phyloP scores from a whole-genome alignment of 345 rosid genomes.

The Microcos paniculata region DNA sequence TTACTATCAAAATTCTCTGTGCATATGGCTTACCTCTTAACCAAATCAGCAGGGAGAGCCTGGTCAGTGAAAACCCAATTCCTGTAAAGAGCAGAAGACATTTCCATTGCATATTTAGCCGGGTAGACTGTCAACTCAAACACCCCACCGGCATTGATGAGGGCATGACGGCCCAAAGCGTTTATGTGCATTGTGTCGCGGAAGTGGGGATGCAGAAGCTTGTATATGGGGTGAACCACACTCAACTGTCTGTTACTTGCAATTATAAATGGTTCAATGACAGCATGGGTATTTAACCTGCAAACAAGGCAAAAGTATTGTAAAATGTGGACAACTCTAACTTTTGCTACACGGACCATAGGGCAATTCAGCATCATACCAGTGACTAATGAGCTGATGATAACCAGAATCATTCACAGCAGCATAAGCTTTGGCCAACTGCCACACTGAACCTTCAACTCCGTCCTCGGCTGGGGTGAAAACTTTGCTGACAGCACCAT shows the following conservation, averaged over 20 bases:
- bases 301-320: conserved; percentile 1
- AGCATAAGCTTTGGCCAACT: conserved; percentile 87
- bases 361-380: conserved; percentile 40
- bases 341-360: background rate
- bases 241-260: conserved; percentile 84
- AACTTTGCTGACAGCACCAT: conserved; percentile 71
- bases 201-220: conserved; percentile 88
- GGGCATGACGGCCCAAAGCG: conserved; percentile 77
- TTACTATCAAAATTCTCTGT: background rate
- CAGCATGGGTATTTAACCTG: conserved; percentile 89
- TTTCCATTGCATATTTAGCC: conserved; percentile 68
- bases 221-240: conserved; percentile 79
- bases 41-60: conserved; percentile 74
- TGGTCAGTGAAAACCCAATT: conserved; percentile 81
- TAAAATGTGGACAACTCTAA: background rate
- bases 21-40: conserved; percentile 65
- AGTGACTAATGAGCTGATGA: conserved; percentile 90
- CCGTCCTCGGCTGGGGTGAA: conserved; percentile 70
- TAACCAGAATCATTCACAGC: conserved; percentile 89
- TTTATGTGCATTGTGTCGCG: conserved; percentile 92
- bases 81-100: conserved; percentile 69
- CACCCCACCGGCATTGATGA: conserved; percentile 78
- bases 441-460: conserved; percentile 70
- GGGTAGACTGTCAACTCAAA: conserved; percentile 82
- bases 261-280: conserved; percentile 81